These are phyloP conservation scores for Colletotrichum tabaci DNA, from an alignment of 2,329 filamentous ascomycete species.

Conservation along the genomic window DNA sequence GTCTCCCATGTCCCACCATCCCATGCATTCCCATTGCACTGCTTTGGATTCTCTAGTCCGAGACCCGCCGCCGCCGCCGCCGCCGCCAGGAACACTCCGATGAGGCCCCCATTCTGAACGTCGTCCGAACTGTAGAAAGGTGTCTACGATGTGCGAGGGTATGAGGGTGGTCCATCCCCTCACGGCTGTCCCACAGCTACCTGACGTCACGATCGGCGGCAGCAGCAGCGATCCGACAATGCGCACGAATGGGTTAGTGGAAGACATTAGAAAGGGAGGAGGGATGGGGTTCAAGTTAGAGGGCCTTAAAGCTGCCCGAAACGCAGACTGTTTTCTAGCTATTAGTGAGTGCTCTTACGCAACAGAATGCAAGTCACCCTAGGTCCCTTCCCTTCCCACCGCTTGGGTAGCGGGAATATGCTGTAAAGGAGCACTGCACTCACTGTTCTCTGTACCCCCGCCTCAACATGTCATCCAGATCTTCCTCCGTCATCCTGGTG, in stretches of 20 bases:
- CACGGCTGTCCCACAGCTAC: neutral
- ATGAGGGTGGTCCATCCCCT: neutral
- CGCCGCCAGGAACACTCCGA: neutral
- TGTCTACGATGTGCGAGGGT: neutral
- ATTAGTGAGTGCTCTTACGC: no score
- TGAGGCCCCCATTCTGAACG: neutral
- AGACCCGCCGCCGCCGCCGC: neutral
- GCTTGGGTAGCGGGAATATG: no score
- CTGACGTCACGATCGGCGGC: slow-evolving; percentile 32
- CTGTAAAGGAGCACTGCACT: no score
- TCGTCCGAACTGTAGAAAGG: neutral
- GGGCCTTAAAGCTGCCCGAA: no score
- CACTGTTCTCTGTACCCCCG: no score
- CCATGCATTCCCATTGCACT: slow-evolving; percentile 15
- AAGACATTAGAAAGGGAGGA: no score
- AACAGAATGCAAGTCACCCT: no score
- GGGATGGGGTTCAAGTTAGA: no score
- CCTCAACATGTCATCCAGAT: slow-evolving; percentile 20
- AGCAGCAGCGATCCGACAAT: neutral
- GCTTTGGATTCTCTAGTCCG: slow-evolving; percentile 18
- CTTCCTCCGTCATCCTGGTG: slow-evolving; percentile 7
- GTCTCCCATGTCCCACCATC: slow-evolving; percentile 5
- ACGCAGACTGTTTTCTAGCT: no score
- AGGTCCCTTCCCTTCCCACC: no score
- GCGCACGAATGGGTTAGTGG: neutral